Conservation (phyloP, 2,329 filamentous ascomycete genomes). For the Diaporthe vexans region DNA sequence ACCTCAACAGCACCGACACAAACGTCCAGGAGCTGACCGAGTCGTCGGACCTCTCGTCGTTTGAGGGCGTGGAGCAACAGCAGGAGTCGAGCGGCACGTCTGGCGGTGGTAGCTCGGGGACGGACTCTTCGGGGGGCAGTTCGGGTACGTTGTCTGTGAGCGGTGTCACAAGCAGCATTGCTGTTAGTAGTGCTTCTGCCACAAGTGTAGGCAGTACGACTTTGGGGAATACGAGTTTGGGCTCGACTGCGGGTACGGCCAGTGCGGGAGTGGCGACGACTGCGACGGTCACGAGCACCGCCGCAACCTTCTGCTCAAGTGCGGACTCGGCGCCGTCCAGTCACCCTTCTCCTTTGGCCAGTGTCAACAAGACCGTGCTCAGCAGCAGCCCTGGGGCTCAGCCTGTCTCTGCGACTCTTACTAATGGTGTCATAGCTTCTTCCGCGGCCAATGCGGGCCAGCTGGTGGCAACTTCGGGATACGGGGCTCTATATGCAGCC, state of each 20-base stretch:
- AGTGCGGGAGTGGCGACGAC: neutral
- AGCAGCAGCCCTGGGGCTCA: slow-evolving; percentile 21
- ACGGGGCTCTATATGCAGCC: slow-evolving; percentile 20
- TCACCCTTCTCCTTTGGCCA: neutral
- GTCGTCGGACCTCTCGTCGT: slow-evolving; percentile 56
- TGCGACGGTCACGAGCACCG: slow-evolving; percentile 13
- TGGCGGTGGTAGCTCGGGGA: slow-evolving; percentile 16
- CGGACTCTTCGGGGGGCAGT: slow-evolving; percentile 4
- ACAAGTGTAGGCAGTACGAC: slow-evolving; percentile 27
- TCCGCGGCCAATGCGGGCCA: slow-evolving; percentile 32
- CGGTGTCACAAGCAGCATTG: slow-evolving; percentile 8
- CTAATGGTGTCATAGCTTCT: slow-evolving; percentile 35
- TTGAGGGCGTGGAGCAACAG: slow-evolving; percentile 60
- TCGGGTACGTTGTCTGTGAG: slow-evolving; percentile 31
- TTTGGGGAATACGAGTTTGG: neutral
- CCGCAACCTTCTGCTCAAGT: slow-evolving; percentile 1
- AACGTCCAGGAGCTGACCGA: slow-evolving; percentile 61
- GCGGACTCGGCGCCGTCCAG: neutral
- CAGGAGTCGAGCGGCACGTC: slow-evolving; percentile 40
- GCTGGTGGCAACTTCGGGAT: slow-evolving; percentile 8
- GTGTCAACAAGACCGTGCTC: neutral
- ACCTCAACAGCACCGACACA: slow-evolving; percentile 60
- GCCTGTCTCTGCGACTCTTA: neutral
- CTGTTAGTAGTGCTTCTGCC: slow-evolving; percentile 33
- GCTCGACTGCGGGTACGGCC: neutral